phyloP scores from a whole-genome alignment of 441 rosid genomes.

The Populus hybrid region DNA sequence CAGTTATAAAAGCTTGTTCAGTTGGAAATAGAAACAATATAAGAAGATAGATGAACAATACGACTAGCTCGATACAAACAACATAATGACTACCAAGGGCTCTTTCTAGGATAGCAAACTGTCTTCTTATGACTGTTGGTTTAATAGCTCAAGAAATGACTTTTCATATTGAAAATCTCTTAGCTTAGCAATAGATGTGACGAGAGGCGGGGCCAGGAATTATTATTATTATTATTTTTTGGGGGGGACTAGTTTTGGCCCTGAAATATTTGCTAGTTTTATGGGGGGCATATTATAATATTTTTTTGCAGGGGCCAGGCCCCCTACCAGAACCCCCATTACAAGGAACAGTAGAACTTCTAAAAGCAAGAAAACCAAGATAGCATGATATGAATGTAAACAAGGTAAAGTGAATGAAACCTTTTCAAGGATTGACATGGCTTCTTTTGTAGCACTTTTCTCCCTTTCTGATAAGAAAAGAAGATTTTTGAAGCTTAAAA shows the following conservation, averaged over 20 bases:
- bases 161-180: neutral
- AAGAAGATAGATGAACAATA: neutral
- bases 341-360: neutral
- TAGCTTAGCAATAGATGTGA: neutral
- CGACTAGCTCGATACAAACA: neutral
- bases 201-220: too few species aligned
- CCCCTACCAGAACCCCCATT: neutral
- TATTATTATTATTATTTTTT: too few species aligned
- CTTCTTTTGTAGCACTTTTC: conserved; percentile 90
- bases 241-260: too few species aligned
- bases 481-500: neutral
- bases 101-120: neutral
- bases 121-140: neutral
- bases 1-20: neutral
- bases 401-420: conserved; percentile 20
- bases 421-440: conserved; percentile 66
- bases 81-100: neutral
- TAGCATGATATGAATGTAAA: neutral
- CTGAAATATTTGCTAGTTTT: too few species aligned
- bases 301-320: too few species aligned
- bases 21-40: neutral
- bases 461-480: conserved; percentile 60
- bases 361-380: neutral
- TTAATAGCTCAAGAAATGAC: neutral
- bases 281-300: too few species aligned